Percentiles rank a stretch among this genome's conserved stretches.
These are phyloP conservation scores for Citrus australasica DNA, from an alignment of 345 rosid species.

Conservation along the genomic window DNA sequence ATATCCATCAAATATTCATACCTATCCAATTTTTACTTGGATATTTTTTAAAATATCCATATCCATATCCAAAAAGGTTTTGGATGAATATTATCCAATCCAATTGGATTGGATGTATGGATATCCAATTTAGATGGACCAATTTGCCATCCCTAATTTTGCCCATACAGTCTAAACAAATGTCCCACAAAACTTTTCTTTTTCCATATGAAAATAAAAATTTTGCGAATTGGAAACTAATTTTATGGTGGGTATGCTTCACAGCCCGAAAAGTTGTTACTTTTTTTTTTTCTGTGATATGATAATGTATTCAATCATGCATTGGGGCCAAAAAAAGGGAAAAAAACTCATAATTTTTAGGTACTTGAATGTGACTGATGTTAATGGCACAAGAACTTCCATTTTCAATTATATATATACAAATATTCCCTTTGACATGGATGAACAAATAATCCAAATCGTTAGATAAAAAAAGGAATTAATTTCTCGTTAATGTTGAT, in stretches of 20 bases:
- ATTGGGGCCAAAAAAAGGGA: background rate
- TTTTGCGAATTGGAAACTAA: background rate
- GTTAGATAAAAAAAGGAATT: background rate
- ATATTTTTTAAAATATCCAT: too few species aligned
- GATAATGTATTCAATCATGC: constrained; percentile 25
- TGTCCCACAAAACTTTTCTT: background rate
- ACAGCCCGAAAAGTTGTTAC: constrained; percentile 6
- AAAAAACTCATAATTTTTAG: constrained; percentile 20
- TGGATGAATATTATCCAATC: too few species aligned
- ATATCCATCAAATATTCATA: too few species aligned
- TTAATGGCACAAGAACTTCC: constrained; percentile 2
- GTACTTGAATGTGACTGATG: constrained; percentile 29
- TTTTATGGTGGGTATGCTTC: constrained; percentile 16
- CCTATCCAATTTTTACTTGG: too few species aligned
- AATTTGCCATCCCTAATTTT: background rate
- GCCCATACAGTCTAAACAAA: background rate
- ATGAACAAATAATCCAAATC: background rate
- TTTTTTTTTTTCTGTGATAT: background rate
- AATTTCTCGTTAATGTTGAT: background rate
- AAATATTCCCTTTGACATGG: background rate
- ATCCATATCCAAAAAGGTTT: too few species aligned
- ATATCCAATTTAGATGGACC: too few species aligned
- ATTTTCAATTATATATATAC: background rate
- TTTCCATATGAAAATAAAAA: background rate
- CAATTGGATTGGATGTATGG: too few species aligned